Conservation (phyloP, 371 early-diverging fungal genomes). For the Nematocida ironsii region DNA sequence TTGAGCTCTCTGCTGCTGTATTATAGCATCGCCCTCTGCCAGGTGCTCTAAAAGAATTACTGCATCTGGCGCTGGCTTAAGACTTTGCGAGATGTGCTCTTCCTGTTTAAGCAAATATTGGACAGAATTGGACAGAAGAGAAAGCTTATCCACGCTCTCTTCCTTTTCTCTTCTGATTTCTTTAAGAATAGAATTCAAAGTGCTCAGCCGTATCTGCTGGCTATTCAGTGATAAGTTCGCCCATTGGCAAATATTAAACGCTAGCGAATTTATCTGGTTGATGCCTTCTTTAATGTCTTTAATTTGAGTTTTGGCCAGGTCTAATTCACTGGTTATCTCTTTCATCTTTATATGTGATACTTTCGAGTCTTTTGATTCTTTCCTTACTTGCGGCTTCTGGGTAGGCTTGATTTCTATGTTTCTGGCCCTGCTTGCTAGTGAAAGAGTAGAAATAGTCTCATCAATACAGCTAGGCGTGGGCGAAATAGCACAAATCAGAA, state of each 20-base stretch:
- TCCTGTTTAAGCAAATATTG: conserved; percentile 35
- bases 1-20: conserved; percentile 62
- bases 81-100: conserved; percentile 18
- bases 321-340: neutral
- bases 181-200: neutral
- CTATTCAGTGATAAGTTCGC: neutral
- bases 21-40: conserved; percentile 47
- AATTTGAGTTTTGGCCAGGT: neutral
- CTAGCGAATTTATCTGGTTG: neutral
- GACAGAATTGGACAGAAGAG: conserved; percentile 10
- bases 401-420: conserved; percentile 48
- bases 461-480: conserved; percentile 74
- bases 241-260: neutral
- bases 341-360: neutral
- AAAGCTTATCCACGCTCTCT: conserved; percentile 9
- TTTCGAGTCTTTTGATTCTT: conserved; percentile 23
- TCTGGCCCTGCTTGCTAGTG: conserved; percentile 70
- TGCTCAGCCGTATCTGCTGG: neutral
- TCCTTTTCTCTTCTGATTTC: conserved; percentile 10
- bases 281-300: neutral
- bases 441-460: conserved; percentile 85
- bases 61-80: conserved; percentile 26
- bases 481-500: conserved; percentile 85
- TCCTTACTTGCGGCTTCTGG: conserved; percentile 59
- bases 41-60: conserved; percentile 44